Evolutionary conservation across 495 filamentous ascomycete species (phyloP).

Genomic region (Penicillium cinerascens): DNA sequence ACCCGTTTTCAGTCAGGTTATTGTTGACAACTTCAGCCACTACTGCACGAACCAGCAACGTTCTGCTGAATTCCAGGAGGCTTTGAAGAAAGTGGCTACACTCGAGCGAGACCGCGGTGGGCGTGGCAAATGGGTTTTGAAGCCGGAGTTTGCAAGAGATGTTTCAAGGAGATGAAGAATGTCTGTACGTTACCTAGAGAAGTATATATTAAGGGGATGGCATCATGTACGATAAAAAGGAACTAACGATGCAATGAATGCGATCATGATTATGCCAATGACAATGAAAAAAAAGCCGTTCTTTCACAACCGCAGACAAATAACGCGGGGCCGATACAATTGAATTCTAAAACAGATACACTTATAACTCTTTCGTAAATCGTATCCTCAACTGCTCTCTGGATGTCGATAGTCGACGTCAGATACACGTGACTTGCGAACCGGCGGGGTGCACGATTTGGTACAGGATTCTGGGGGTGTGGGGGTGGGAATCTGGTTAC

Average conservation of each 20-base stretch:
- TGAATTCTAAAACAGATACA: no score
- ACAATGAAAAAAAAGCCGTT: not conserved
- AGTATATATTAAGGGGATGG: not conserved
- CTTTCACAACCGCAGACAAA: no score
- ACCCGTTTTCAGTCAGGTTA: slow-evolving; percentile 64
- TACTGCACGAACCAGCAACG: slow-evolving; percentile 52
- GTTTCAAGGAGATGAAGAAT: not conserved
- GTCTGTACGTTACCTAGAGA: not conserved
- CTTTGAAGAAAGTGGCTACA: slow-evolving; percentile 55
- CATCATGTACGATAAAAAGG: not conserved
- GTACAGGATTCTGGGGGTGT: not conserved
- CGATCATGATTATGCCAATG: not conserved
- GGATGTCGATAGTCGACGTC: no score
- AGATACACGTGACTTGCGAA: not conserved
- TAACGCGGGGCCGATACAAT: no score
- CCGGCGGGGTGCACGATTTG: not conserved
- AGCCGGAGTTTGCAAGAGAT: slow-evolving; percentile 49
- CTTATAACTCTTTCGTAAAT: no score
- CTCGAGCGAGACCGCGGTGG: slow-evolving; percentile 51
- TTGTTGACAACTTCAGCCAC: slow-evolving; percentile 79
- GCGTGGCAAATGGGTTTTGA: slow-evolving; percentile 59
- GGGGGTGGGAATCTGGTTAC: not conserved
- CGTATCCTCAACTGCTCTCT: no score
- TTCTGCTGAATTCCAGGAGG: slow-evolving; percentile 61
- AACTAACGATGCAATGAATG: not conserved